Conservation (phyloP, 2,329 filamentous ascomycete species). For the Metarhizium sp. region DNA sequence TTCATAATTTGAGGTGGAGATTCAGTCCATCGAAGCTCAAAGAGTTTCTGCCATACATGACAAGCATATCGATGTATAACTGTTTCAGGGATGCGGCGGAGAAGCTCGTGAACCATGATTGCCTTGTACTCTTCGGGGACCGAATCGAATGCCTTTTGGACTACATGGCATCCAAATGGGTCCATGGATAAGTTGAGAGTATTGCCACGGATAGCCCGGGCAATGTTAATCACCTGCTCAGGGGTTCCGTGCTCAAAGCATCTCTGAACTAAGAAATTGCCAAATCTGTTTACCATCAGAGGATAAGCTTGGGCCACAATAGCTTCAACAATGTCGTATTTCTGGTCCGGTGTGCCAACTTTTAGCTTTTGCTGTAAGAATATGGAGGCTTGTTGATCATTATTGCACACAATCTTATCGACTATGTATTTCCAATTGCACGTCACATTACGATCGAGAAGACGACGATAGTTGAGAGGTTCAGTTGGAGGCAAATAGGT, state of each 20-base stretch:
- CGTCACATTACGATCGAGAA: slow-evolving; percentile 90
- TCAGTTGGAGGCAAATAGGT: slow-evolving; percentile 83
- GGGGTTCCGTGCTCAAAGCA: slow-evolving; percentile 97
- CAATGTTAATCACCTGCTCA: slow-evolving; percentile 91
- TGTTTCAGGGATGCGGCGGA: slow-evolving; percentile 91
- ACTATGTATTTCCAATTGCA: slow-evolving; percentile 99
- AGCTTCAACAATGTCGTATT: slow-evolving; percentile 92
- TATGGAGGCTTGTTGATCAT: slow-evolving; percentile 97
- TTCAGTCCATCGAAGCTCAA: slow-evolving; percentile 92
- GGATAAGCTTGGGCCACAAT: slow-evolving; percentile 93
- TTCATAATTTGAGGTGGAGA: slow-evolving; percentile 97
- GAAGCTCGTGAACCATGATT: slow-evolving; percentile 95
- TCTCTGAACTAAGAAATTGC: slow-evolving; percentile 95
- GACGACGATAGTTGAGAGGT: slow-evolving; percentile 89
- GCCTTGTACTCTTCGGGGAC: slow-evolving; percentile 97
- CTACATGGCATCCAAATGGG: slow-evolving; percentile 94
- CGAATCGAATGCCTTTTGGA: slow-evolving; percentile 97
- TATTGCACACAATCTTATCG: slow-evolving; percentile 98
- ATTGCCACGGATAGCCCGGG: slow-evolving; percentile 86
- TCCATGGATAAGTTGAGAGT: slow-evolving; percentile 96
- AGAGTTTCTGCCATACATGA: slow-evolving; percentile 99
- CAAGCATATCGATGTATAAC: slow-evolving; percentile 98
- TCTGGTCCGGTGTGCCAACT: slow-evolving; percentile 87
- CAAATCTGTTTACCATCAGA: slow-evolving; percentile 96
- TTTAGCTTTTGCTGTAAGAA: slow-evolving; percentile 99